A percentile compares a stretch with the other conserved stretches of the same genome.
Conservation (phyloP, 73 alveolate genomes). For the Blepharisma stoltei region DNA sequence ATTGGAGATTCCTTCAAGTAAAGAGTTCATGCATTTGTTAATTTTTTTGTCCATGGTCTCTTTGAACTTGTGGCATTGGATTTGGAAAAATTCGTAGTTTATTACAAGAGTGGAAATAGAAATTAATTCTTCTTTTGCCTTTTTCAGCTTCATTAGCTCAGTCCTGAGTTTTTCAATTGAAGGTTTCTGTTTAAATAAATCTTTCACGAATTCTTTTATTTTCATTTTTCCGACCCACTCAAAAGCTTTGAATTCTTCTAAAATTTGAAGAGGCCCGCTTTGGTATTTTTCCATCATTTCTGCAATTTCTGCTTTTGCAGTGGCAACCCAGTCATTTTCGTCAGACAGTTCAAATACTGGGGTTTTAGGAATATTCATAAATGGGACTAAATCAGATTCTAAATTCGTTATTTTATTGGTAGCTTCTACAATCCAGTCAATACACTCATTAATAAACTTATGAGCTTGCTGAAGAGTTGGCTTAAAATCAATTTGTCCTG, state of each 20-base stretch:
- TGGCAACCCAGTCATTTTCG: conserved; percentile 48
- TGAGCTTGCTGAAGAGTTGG: conserved; percentile 37
- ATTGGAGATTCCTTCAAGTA: conserved; percentile 50
- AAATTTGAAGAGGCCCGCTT: conserved; percentile 46
- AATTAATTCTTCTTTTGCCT: conserved; percentile 12
- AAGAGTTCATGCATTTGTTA: conserved; percentile 44
- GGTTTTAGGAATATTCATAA: conserved; percentile 45
- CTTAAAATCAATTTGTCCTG: conserved; percentile 37
- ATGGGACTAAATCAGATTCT: conserved; percentile 67
- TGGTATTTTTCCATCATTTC: conserved; percentile 43
- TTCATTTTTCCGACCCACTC: conserved; percentile 54
- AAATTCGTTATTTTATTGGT: conserved; percentile 46
- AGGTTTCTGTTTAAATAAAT: conserved; percentile 36
- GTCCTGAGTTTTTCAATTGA: neutral
- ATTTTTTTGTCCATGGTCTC: neutral
- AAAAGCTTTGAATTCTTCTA: conserved; percentile 51
- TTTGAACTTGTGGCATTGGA: conserved; percentile 23
- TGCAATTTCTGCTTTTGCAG: conserved; percentile 38
- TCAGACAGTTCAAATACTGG: conserved; percentile 50
- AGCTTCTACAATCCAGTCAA: conserved; percentile 41
- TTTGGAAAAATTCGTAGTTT: conserved; percentile 20
- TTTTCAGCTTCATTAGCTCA: conserved; percentile 2
- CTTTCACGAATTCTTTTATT: conserved; percentile 37
- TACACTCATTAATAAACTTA: conserved; percentile 35
- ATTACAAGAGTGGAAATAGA: neutral